These are phyloP conservation scores for Adansonia gregorii DNA, from an alignment of 441 rosid genomes.

Conservation along the genomic window DNA sequence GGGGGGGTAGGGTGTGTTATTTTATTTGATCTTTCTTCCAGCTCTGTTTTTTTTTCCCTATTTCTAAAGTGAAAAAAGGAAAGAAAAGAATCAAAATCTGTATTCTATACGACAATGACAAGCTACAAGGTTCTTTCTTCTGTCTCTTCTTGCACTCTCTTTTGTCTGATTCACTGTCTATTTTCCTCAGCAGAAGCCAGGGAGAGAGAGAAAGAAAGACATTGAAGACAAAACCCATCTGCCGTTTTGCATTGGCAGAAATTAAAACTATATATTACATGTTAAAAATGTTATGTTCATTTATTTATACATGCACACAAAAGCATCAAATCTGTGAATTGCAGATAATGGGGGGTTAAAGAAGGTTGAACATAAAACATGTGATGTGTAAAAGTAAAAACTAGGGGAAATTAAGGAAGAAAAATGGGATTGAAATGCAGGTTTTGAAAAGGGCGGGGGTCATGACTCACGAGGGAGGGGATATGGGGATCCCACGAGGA, in stretches of 20 bases:
- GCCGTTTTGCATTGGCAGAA: background rate
- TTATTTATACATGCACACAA: constrained; percentile 16
- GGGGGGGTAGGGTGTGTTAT: background rate
- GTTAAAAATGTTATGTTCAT: background rate
- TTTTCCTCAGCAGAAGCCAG: constrained; percentile 13
- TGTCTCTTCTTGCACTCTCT: constrained; percentile 54
- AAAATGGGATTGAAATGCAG: background rate
- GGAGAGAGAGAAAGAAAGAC: constrained; percentile 1
- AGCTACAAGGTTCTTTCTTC: constrained; percentile 54
- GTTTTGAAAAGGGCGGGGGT: constrained; percentile 11
- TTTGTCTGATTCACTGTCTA: constrained; percentile 51
- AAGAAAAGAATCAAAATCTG: constrained; percentile 42
- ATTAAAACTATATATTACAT: background rate
- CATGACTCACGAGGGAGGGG: constrained; percentile 47
- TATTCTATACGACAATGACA: constrained; percentile 43
- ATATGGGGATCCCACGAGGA: constrained; percentile 47
- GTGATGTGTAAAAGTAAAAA: constrained; percentile 15
- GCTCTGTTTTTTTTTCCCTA: background rate
- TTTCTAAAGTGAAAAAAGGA: constrained; percentile 17
- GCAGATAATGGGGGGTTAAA: background rate
- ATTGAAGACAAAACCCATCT: constrained; percentile 14
- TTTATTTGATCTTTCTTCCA: constrained; percentile 17
- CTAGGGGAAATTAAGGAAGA: background rate
- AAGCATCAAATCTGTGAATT: constrained; percentile 17
- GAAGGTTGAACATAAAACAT: background rate